Evolutionary conservation across 2,329 filamentous ascomycete species (phyloP), one percentile per base, ranked within the genome.

Genomic region (Dactylella cylindrospora): DNA sequence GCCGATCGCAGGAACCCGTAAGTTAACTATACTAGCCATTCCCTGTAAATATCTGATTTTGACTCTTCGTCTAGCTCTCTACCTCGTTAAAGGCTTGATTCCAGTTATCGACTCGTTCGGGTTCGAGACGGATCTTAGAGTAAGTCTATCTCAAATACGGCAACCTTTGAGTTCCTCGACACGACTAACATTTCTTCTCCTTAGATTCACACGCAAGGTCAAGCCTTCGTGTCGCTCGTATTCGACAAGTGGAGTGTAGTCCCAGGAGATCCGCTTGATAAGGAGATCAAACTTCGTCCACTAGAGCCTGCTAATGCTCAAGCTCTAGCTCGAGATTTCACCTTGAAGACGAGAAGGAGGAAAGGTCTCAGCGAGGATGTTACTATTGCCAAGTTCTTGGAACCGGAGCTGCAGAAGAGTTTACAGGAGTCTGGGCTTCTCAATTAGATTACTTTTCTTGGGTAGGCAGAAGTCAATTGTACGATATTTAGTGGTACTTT

Each of bases 201-300:
- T 28, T 31, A 65, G 65, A 97, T 97, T 71, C 90, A 95, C 74
- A 96, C 91, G 0, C 88, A 96, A 76, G 91, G 93, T 46, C 85
- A 90, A 72, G 90, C 90, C 52, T 90, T 88, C 70, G 84, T 97
- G 47, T 90, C 85, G 68, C 79, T 98, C 28, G 89, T 95, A 9
- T 98, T 98, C 73, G 93, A 98, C 71, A 84, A 88, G 66, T 98
- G 93, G 93, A 90, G 81, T 70, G 88, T 97, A 64, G 91, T 98
- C 1, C 93, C 93, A 1, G 93, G 93, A 51, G 93, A 98, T 73
- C 93, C 93, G 32, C 79, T 98, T 26, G 93, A 98, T 73, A 86
- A 85, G 70, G 86, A 90, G 64, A 84, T 94, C 65, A 83, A 89
- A 67, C 77, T 93, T 52, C 79, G 87, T 43, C 88, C 90, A 3